Conservation (phyloP, 2,329 filamentous ascomycete species). For the Cladobotryum mycophilum region DNA sequence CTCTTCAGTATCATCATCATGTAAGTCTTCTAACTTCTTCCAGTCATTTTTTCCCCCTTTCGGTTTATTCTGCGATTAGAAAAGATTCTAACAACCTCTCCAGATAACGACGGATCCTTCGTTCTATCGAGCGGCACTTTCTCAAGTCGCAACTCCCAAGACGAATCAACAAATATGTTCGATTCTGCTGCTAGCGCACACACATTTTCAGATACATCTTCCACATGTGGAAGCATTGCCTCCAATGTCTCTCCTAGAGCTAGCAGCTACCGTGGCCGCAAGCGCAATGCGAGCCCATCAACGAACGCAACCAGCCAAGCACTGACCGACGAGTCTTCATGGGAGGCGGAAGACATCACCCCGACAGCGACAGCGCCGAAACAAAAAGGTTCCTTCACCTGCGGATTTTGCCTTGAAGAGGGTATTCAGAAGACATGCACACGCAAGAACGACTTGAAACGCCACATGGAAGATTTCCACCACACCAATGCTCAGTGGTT, state of each 20-base stretch:
- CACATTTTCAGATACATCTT: slow-evolving; percentile 34
- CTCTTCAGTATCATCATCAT: slow-evolving; percentile 18
- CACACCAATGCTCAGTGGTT: slow-evolving; percentile 41
- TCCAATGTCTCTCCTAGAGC: slow-evolving; percentile 34
- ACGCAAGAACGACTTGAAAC: slow-evolving; percentile 42
- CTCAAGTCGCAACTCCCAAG: slow-evolving; percentile 20
- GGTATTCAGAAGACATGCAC: slow-evolving; percentile 37
- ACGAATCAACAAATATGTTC: slow-evolving; percentile 31
- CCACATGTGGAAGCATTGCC: slow-evolving; percentile 33
- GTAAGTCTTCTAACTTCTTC: slow-evolving; percentile 20
- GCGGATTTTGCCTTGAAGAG: slow-evolving; percentile 37
- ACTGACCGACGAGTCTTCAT: slow-evolving; percentile 15
- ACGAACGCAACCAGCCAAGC: slow-evolving; percentile 6
- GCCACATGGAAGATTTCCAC: slow-evolving; percentile 44
- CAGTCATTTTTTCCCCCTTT: background rate
- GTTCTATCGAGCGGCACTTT: slow-evolving; percentile 26
- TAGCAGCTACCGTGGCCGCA: slow-evolving; percentile 29
- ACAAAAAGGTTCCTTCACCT: slow-evolving; percentile 33
- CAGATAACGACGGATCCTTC: slow-evolving; percentile 28
- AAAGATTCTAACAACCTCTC: background rate
- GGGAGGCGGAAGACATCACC: slow-evolving; percentile 17
- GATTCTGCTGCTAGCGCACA: slow-evolving; percentile 29
- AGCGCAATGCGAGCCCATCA: slow-evolving; percentile 18
- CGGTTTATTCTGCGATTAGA: background rate
- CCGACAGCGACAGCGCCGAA: slow-evolving; percentile 23